Evolutionary conservation across 2,329 filamentous ascomycete species (phyloP).

Genomic region (Microdochium nivale): DNA sequence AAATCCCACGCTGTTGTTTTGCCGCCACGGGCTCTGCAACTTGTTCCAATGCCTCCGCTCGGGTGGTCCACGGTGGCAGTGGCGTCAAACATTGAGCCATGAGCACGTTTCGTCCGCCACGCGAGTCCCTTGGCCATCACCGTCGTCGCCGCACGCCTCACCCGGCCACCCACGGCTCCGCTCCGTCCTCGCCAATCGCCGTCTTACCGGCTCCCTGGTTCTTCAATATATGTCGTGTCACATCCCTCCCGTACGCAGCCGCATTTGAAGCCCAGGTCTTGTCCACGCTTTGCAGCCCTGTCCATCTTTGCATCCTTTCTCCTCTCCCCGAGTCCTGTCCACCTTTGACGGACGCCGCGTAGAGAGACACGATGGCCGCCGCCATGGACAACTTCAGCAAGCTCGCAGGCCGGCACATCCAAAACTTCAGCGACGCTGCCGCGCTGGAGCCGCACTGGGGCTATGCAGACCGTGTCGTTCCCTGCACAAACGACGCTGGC

Average conservation of each 20-base stretch:
- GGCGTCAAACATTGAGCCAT: neutral
- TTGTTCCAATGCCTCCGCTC: too few species aligned
- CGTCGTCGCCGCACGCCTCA: neutral
- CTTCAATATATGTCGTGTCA: neutral
- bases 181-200: neutral
- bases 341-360: conserved; percentile 9
- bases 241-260: neutral
- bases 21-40: neutral
- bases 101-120: too few species aligned
- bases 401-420: conserved; percentile 29
- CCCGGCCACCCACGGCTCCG: neutral
- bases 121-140: too few species aligned
- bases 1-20: neutral
- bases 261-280: neutral
- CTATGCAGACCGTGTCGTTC: conserved; percentile 42
- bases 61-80: too few species aligned
- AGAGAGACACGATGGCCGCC: conserved; percentile 1
- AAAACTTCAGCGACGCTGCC: conserved; percentile 32
- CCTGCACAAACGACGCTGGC: conserved; percentile 48
- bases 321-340: neutral
- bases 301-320: neutral
- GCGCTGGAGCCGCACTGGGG: conserved; percentile 43
- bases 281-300: neutral
- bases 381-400: conserved; percentile 6
- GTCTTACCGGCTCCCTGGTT: neutral